Evolutionary conservation across 2,329 filamentous ascomycete genomes (phyloP), one percentile per base, ranked within the genome.

Genomic region (Trichophyton simii): DNA sequence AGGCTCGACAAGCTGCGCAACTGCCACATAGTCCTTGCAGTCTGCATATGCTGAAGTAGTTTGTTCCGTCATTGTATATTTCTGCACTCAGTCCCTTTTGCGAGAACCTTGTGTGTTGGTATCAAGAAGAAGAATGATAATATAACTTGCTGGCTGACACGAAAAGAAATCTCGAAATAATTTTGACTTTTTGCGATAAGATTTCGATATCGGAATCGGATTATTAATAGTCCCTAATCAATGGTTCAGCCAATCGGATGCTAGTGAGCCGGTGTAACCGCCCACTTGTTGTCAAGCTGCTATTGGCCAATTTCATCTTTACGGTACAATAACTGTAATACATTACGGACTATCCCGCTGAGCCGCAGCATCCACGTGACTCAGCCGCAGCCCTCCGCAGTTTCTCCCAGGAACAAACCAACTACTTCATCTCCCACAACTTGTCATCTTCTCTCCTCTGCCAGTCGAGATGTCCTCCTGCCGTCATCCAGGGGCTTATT

Each of bases 1-100:
- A 6, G 75, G 75, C 55, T 71, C 78, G 36, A 82, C 80, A 57
- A 79, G 78, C 67, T 72, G 70, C n/a, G 71, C 69, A 60, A 74
- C 64, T 8, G 65, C 67, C 22, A 67, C 62, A 50, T 73, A 68
- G 60, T 74, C 71, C 41, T 67, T 65, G 25, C 61, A 59, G 13
- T 60, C 62, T 25, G 68, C 63, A n/a, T 66, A 59, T 5, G 67
- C 61, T 46, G 67, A 62, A 11, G 58, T 55, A n/a, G 64, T 61
- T 36, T 5, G 15, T 55, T 55, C 52, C 6, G 52, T 13, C 52
- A 55, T 55, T 36, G 0, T 55, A 20, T 54, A 13, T n/a, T 15
- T 22, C n/a, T 55, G 3, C 31, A 36, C 46, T 67, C 60, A 50
- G 65, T 63, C 20, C 66, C 61, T 48, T 48, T 52, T 64, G 3